These are phyloP conservation scores for Xerocomellus amylosporus DNA, from an alignment of 768 basidiomycete species.

Conservation along the genomic window DNA sequence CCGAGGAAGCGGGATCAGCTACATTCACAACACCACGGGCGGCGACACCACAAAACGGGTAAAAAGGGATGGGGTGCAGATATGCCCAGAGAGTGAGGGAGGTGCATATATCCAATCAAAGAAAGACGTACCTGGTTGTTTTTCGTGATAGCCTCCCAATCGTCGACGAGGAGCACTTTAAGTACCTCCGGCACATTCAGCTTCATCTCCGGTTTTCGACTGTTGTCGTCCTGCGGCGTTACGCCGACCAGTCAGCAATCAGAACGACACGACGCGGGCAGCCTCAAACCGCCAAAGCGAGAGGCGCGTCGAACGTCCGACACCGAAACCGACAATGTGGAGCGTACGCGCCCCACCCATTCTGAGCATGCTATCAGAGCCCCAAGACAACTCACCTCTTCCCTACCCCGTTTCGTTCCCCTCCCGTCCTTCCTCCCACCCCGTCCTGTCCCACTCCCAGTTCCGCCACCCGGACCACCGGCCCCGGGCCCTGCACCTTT, in stretches of 20 bases:
- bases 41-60: neutral
- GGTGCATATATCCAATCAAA: neutral
- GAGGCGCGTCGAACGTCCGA: neutral
- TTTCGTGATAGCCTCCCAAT: conserved; percentile 98
- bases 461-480: conserved; percentile 28
- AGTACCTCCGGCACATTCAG: conserved; percentile 86
- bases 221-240: conserved; percentile 61
- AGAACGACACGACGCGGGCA: neutral
- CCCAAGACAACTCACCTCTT: conserved; percentile 52
- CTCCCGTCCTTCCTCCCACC: conserved; percentile 56
- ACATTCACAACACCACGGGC: neutral
- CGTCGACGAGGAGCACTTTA: conserved; percentile 88
- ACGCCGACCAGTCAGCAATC: neutral
- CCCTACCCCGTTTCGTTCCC: conserved; percentile 68
- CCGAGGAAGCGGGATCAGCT: conserved; percentile 86
- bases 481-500: conserved; percentile 22
- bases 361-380: neutral
- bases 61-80: neutral
- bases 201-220: conserved; percentile 85
- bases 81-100: neutral
- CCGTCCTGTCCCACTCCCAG: conserved; percentile 27
- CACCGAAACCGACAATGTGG: neutral
- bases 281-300: neutral
- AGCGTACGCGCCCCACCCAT: neutral
- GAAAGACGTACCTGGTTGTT: conserved; percentile 67